Evolutionary conservation across 306 rosid species (phyloP), one percentile per base, ranked within the genome.

Genomic region (Quercus variabilis): DNA sequence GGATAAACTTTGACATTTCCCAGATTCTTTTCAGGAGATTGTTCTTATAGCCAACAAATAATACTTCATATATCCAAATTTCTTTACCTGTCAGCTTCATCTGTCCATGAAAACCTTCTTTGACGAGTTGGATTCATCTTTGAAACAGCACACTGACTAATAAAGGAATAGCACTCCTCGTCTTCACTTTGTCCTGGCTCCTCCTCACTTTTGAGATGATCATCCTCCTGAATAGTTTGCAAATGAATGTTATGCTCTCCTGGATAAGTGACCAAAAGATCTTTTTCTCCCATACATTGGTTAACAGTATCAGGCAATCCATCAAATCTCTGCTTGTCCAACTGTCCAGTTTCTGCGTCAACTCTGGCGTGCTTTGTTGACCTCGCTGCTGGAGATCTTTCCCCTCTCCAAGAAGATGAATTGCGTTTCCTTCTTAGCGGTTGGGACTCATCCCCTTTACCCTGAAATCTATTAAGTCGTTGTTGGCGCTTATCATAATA

Each of bases 41-140:
- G 38, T 63, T 75, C 73, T 28, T 20, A 51, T 28, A 18, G 25
- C 31, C 23, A 41, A 77, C 23, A 43, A 35, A 49, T 49, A 19
- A 63, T 56, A 68, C 4, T 51, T 55, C 54, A 38, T 49, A 68
- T 17, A 63, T 38, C 20, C 18, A 49, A 20, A 25, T 56, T 75
- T 69, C 63, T 86, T 81, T 86, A 95, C 99, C 99, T 90, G 79
- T 95, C 97, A 81, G 95, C 83, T 84, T 88, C 90, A 83, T 95
- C 98, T 77, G 93, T 91, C 97, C 98, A 93, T 56, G 78, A 21
- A 81, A 93, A 90, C 80, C 98, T 92, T 71, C 80, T 88, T 79
- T 87, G 92, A 67, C 96, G 90, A 65, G 89, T 71, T 77, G 90
- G 88, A 90, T 89, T 90, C 85, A 79, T 75, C 80, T 81, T 88